phyloP scores from a whole-genome alignment of 176 grass and related monocot species.

The Aegilops speltoides region DNA sequence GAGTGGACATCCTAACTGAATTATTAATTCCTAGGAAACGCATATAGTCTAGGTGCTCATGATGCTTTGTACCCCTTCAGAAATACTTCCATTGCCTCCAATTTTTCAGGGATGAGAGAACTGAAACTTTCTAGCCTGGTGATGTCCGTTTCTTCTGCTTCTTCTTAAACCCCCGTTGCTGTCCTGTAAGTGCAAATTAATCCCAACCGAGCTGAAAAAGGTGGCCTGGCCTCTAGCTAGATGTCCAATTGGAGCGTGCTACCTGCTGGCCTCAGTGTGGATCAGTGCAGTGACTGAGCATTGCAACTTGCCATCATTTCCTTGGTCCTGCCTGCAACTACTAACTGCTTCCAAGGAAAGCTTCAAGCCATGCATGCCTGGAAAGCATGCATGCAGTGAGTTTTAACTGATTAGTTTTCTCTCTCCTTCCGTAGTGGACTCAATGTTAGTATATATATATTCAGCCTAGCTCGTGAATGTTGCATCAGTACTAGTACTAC shows the following conservation, averaged over 20 bases:
- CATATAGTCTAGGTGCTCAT: too few species aligned
- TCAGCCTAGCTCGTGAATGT: not conserved
- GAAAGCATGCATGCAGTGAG: not conserved
- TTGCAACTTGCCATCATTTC: constrained; percentile 31
- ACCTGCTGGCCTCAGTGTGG: constrained; percentile 15
- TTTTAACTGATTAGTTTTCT: not conserved
- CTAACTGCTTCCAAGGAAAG: not conserved
- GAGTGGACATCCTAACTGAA: too few species aligned
- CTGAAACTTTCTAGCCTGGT: not conserved
- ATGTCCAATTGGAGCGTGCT: constrained; percentile 11
- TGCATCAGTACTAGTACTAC: not conserved
- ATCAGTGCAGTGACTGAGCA: constrained; percentile 35
- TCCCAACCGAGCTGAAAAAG: constrained; percentile 14
- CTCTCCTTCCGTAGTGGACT: not conserved
- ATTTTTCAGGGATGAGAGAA: too few species aligned
- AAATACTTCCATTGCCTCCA: too few species aligned
- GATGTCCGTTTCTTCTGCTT: not conserved
- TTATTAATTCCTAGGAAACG: too few species aligned
- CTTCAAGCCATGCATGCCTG: not conserved
- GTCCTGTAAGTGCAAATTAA: not conserved
- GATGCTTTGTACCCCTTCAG: too few species aligned
- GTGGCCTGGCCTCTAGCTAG: too few species aligned
- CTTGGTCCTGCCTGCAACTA: not conserved
- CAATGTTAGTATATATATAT: not conserved
- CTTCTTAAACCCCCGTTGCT: not conserved